A percentile compares a stretch with the other conserved stretches of the same genome.
Evolutionary conservation across 257 asterid species (phyloP).

Genomic region (Dorcoceras hygrometricum): DNA sequence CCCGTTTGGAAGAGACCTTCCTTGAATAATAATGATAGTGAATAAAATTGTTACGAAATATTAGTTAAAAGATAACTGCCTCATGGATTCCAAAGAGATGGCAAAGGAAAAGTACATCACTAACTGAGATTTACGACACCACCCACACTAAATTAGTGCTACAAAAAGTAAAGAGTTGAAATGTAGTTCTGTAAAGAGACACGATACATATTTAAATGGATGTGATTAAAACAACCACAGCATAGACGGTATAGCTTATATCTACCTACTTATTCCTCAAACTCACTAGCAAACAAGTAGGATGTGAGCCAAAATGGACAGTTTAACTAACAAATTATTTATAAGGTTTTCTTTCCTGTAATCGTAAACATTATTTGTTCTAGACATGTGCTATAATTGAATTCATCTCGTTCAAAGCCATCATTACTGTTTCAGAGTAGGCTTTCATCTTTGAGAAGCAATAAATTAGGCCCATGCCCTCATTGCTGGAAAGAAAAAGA

Average conservation of each 20-base stretch:
- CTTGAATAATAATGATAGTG: constrained; percentile 43
- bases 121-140: neutral
- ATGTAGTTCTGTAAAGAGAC: neutral
- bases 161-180: neutral
- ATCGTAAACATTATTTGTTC: neutral
- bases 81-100: constrained; percentile 8
- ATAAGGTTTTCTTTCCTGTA: neutral
- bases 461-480: neutral
- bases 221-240: constrained; percentile 2
- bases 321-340: neutral
- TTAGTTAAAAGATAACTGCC: neutral
- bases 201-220: constrained; percentile 5
- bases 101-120: neutral
- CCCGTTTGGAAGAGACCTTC: constrained; percentile 86
- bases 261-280: too few species aligned
- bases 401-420: neutral
- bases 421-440: neutral
- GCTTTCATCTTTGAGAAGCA: neutral
- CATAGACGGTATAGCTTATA: constrained; percentile 1
- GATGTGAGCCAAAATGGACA: neutral
- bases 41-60: constrained; percentile 20
- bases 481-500: neutral
- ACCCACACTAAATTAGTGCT: neutral
- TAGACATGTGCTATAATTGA: neutral
- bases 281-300: too few species aligned